These are phyloP conservation scores for Bipolaris oryzae DNA, from an alignment of 2,329 filamentous ascomycete species.

Conservation along the genomic window DNA sequence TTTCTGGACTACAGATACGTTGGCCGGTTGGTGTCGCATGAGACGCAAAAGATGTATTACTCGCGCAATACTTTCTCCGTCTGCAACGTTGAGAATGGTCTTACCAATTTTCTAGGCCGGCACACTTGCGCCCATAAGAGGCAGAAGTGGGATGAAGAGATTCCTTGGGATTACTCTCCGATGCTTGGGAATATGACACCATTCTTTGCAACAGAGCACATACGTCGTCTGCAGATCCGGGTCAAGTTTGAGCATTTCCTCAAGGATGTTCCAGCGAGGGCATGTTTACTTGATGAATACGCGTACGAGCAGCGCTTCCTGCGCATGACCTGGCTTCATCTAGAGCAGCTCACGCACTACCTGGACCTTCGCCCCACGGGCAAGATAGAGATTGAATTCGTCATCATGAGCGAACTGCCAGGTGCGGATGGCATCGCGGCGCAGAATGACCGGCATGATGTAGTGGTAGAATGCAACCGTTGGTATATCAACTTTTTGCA, in stretches of 20 bases:
- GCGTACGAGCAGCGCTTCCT: constrained; percentile 18
- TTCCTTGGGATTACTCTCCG: background rate
- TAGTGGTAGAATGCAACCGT: background rate
- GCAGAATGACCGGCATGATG: background rate
- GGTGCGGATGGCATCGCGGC: background rate
- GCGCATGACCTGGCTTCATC: background rate
- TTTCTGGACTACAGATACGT: constrained; percentile 30
- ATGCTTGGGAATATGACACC: constrained; percentile 2
- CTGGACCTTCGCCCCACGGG: background rate
- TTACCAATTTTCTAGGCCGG: background rate
- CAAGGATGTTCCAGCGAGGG: background rate
- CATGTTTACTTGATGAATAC: constrained; percentile 2
- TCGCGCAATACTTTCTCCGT: constrained; percentile 31
- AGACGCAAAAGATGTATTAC: constrained; percentile 28
- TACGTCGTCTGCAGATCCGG: constrained; percentile 30
- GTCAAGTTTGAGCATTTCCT: constrained; percentile 32
- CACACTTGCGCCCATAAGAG: constrained; percentile 5
- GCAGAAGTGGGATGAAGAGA: background rate
- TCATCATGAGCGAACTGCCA: constrained; percentile 25
- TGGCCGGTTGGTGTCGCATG: constrained; percentile 15
- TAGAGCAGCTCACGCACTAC: background rate
- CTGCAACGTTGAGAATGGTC: constrained; percentile 24
- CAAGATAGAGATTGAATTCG: constrained; percentile 25
- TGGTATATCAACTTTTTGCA: constrained; percentile 24
- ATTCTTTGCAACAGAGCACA: constrained; percentile 16